A percentile compares a stretch with the other conserved stretches of the same genome.
phyloP scores from a whole-genome alignment of 164 flowering plant genomes.

The Aristolochia contorta region DNA sequence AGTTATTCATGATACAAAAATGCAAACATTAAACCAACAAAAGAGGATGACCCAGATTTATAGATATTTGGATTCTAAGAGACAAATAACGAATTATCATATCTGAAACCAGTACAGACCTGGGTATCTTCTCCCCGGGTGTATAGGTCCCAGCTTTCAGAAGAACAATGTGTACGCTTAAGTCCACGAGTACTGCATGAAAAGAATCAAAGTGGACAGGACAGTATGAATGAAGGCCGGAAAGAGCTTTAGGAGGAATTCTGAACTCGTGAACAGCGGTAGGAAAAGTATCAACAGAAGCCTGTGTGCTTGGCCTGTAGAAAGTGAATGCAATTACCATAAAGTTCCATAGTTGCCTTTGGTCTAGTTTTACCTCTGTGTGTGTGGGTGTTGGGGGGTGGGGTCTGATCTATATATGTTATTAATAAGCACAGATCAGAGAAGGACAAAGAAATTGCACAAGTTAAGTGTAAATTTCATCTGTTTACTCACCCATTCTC shows the following conservation, averaged over 20 bases:
- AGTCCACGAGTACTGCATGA: conserved; percentile 85
- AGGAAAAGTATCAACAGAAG: conserved; percentile 43
- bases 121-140: conserved; percentile 43
- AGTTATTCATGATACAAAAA: not conserved
- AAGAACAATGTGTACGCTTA: conserved; percentile 53
- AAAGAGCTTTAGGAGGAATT: conserved; percentile 89
- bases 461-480: not conserved
- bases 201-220: conserved; percentile 90
- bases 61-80: not conserved
- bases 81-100: not conserved
- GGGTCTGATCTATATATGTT: no score
- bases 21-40: not conserved
- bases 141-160: conserved; percentile 44
- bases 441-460: not conserved
- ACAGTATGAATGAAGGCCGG: conserved; percentile 92
- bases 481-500: conserved; percentile 48
- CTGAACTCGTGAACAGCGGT: conserved; percentile 91
- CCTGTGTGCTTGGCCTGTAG: conserved; percentile 50
- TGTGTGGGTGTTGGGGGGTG: no score
- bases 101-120: conserved; percentile 50
- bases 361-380: not conserved
- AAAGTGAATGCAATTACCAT: not conserved
- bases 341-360: no score
- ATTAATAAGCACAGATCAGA: not conserved
- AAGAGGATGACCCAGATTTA: not conserved